These are phyloP conservation scores for Hymenoscyphus albidus DNA, from an alignment of 2,329 filamentous ascomycete species.

Conservation along the genomic window DNA sequence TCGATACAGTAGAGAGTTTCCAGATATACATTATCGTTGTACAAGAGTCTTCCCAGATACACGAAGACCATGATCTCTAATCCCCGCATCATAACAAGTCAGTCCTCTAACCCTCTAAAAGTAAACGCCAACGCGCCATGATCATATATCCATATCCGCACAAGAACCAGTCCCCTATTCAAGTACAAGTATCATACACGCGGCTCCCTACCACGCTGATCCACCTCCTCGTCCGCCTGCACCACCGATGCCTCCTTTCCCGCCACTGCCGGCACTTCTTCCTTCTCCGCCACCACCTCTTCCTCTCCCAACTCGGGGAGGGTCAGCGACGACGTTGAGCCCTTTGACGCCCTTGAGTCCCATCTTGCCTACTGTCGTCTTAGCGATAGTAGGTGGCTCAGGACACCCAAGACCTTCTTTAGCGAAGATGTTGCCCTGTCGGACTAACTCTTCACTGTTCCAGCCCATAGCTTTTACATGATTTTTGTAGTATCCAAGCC, in stretches of 20 bases:
- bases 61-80: too few species aligned
- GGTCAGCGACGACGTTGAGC: constrained; percentile 42
- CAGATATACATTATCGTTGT: too few species aligned
- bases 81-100: too few species aligned
- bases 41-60: too few species aligned
- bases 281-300: constrained; percentile 18
- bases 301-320: constrained; percentile 22
- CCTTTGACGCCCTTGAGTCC: constrained; percentile 48
- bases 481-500: constrained; percentile 50
- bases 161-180: too few species aligned
- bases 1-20: too few species aligned
- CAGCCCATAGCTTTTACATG: constrained; percentile 41
- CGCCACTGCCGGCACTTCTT: constrained; percentile 11
- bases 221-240: background rate
- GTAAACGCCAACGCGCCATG: too few species aligned
- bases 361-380: constrained; percentile 51
- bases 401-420: constrained; percentile 43
- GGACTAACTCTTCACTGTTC: constrained; percentile 39
- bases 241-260: background rate
- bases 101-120: too few species aligned
- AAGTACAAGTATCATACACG: too few species aligned
- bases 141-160: too few species aligned
- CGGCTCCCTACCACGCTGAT: too few species aligned
- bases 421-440: constrained; percentile 47
- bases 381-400: constrained; percentile 44